These are phyloP conservation scores for Apiotrichum gamsii DNA, from an alignment of 1,284 basidiomycete species.

Conservation along the genomic window DNA sequence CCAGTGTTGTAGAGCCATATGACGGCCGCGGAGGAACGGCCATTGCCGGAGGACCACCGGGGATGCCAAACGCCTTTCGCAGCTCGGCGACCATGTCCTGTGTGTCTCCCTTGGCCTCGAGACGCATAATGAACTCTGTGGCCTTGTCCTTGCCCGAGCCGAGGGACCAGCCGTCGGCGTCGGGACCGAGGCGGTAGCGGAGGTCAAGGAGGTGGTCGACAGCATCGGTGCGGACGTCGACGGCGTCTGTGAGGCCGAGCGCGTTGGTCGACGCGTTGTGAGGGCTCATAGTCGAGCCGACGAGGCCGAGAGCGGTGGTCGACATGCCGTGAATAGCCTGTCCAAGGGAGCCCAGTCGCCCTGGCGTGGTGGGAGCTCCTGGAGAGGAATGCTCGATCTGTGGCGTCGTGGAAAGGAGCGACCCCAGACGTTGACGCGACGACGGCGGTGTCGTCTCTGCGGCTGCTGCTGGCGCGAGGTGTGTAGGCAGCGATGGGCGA, in stretches of 20 bases:
- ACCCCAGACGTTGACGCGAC: background rate
- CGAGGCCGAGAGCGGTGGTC: background rate
- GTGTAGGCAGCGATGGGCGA: conserved; percentile 29
- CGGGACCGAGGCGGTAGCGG: conserved; percentile 23
- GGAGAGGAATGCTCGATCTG: too few relatives aligned
- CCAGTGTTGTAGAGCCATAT: too few relatives aligned
- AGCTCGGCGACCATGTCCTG: conserved; percentile 9
- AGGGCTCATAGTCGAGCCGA: background rate
- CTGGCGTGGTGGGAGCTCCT: background rate
- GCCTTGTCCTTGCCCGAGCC: conserved; percentile 24
- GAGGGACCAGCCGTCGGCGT: conserved; percentile 31
- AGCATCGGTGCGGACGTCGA: conserved; percentile 13
- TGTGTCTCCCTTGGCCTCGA: conserved; percentile 8
- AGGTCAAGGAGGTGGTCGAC: conserved; percentile 25
- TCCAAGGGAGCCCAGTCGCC: background rate
- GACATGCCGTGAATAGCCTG: background rate
- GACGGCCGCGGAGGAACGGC: too few relatives aligned
- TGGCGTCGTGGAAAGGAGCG: background rate
- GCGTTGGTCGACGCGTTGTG: background rate
- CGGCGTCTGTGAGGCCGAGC: conserved; percentile 3
- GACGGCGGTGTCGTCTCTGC: too few relatives aligned
- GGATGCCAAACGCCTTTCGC: background rate
- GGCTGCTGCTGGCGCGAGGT: conserved; percentile 4
- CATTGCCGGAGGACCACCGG: too few relatives aligned
- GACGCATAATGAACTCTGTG: conserved; percentile 10